Evolutionary conservation across 352 stramenopile species (phyloP).

Genomic region (Pythium phragmitis): DNA sequence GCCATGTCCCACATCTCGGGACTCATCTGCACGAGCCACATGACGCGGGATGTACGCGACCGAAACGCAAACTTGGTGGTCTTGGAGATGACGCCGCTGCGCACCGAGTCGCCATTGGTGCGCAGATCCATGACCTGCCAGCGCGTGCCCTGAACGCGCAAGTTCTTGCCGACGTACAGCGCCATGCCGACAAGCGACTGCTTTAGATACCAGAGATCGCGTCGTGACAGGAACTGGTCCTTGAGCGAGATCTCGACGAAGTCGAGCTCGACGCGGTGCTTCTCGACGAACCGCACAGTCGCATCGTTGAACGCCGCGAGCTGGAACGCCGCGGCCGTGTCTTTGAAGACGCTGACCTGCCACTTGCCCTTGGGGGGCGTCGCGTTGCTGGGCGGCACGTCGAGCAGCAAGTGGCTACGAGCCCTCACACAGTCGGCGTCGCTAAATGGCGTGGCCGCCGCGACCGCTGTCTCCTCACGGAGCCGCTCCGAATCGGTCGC

Average conservation of each 20-base stretch:
- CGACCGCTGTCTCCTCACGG: slow-evolving; percentile 30
- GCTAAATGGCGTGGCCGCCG: slow-evolving; percentile 25
- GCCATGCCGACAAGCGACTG: slow-evolving; percentile 65
- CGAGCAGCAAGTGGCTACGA: slow-evolving; percentile 71
- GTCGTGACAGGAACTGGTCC: slow-evolving; percentile 92
- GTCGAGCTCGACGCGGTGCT: slow-evolving; percentile 73
- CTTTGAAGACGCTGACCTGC: slow-evolving; percentile 81
- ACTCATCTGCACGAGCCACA: slow-evolving; percentile 97
- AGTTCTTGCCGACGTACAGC: slow-evolving; percentile 77
- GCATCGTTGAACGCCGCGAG: slow-evolving; percentile 79
- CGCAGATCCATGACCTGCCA: slow-evolving; percentile 92
- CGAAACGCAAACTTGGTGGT: slow-evolving; percentile 97
- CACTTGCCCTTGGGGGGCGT: slow-evolving; percentile 74
- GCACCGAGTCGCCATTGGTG: slow-evolving; percentile 72
- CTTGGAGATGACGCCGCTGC: slow-evolving; percentile 93
- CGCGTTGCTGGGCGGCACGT: slow-evolving; percentile 66
- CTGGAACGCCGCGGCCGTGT: slow-evolving; percentile 72
- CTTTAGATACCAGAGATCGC: slow-evolving; percentile 88
- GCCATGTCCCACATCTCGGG: slow-evolving; percentile 94
- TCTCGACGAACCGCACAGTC: slow-evolving; percentile 78
- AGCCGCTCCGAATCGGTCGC: slow-evolving; percentile 33
- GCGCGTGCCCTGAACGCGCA: slow-evolving; percentile 67
- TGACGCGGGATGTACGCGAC: slow-evolving; percentile 93
- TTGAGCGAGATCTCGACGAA: slow-evolving; percentile 91
- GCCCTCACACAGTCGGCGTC: slow-evolving; percentile 24